These are phyloP conservation scores for Fusarium sp. DNA, from an alignment of 2,329 filamentous ascomycete species.

Conservation along the genomic window DNA sequence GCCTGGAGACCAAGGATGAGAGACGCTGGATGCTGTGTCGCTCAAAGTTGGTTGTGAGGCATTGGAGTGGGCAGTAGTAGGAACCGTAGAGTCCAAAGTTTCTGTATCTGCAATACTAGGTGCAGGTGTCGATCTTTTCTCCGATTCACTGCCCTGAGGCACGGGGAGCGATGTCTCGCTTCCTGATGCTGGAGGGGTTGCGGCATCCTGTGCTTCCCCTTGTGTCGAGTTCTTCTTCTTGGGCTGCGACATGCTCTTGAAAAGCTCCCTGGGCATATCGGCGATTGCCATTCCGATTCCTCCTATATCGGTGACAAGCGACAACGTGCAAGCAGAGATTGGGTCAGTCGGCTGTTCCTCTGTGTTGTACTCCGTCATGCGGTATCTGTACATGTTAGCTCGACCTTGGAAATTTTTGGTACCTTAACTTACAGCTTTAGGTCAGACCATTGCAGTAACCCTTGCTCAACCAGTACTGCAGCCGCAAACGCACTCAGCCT, in stretches of 20 bases:
- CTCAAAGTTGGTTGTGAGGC: constrained; percentile 38
- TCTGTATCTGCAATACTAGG: constrained; percentile 20
- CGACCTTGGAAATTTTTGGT: background rate
- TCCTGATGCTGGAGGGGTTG: constrained; percentile 9
- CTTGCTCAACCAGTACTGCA: constrained; percentile 73
- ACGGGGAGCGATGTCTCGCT: constrained; percentile 8
- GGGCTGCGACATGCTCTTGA: constrained; percentile 53
- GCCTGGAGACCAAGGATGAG: constrained; percentile 22
- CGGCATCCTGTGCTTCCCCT: constrained; percentile 3
- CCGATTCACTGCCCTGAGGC: constrained; percentile 14
- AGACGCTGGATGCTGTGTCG: constrained; percentile 38
- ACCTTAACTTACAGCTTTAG: constrained; percentile 72
- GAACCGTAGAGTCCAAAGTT: constrained; percentile 3
- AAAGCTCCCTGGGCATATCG: constrained; percentile 73
- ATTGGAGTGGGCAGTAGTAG: constrained; percentile 34
- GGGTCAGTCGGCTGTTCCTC: constrained; percentile 84
- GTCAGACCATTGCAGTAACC: constrained; percentile 74
- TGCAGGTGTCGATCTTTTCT: constrained; percentile 6
- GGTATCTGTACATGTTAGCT: constrained; percentile 56
- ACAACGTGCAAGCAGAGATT: constrained; percentile 79
- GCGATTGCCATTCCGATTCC: constrained; percentile 85
- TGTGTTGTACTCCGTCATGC: constrained; percentile 75
- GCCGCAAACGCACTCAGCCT: constrained; percentile 79
- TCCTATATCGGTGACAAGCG: constrained; percentile 84
- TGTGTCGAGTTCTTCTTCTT: constrained; percentile 26